These are phyloP conservation scores for Stagonosporopsis chrysanthemi DNA, from an alignment of 2,329 filamentous ascomycete genomes.

Conservation along the genomic window DNA sequence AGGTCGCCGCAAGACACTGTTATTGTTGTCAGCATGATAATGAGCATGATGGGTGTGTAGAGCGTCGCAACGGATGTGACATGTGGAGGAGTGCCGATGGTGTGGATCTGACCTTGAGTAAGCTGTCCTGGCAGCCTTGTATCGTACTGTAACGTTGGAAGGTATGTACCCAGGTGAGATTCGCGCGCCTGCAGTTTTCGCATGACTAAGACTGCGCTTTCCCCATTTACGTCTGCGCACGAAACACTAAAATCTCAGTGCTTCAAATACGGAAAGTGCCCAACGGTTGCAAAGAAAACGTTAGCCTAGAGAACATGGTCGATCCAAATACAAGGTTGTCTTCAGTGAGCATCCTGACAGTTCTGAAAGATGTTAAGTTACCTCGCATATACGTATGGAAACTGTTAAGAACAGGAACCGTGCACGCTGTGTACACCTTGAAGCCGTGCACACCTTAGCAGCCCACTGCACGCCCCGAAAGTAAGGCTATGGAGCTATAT, in stretches of 20 bases:
- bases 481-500: no score
- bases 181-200: not conserved
- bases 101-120: conserved; percentile 18
- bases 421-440: no score
- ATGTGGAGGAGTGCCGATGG: not conserved
- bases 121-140: conserved; percentile 17
- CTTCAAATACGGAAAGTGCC: not conserved
- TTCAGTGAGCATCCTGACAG: not conserved
- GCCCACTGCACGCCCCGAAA: no score
- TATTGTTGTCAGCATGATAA: conserved; percentile 24
- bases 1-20: conserved; percentile 10
- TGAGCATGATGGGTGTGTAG: not conserved
- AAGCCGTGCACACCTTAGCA: no score
- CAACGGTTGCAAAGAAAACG: not conserved
- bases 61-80: not conserved
- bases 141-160: conserved; percentile 16
- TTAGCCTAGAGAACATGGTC: not conserved
- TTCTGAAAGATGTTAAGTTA: not conserved
- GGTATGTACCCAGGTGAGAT: not conserved
- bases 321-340: not conserved
- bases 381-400: not conserved
- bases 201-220: conserved; percentile 11
- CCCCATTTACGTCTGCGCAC: not conserved
- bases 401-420: not conserved
- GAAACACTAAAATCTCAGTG: not conserved